These are phyloP conservation scores for Phytophthora colocasiae DNA, from an alignment of 352 stramenopile species.

Conservation along the genomic window DNA sequence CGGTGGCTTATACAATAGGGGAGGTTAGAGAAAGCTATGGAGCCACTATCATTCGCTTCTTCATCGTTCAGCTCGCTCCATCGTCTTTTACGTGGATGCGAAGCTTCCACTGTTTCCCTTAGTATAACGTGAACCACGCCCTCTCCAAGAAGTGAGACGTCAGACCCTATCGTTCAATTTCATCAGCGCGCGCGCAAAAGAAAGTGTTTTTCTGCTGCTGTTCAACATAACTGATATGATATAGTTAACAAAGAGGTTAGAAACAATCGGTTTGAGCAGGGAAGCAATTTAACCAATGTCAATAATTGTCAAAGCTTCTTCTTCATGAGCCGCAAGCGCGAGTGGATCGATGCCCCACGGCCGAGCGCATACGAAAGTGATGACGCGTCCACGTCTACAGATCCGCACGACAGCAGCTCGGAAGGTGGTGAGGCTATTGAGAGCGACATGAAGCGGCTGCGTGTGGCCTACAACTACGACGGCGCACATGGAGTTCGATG, in stretches of 20 bases:
- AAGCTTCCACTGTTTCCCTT: too few species aligned
- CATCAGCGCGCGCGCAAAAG: too few species aligned
- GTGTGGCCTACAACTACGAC: conserved; percentile 70
- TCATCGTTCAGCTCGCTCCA: background rate
- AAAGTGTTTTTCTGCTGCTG: too few species aligned
- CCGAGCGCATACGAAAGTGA: conserved; percentile 27
- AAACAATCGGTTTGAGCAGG: too few species aligned
- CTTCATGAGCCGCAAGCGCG: conserved; percentile 28
- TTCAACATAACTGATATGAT: too few species aligned
- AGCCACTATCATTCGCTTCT: background rate
- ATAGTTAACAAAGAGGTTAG: too few species aligned
- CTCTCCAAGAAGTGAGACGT: too few species aligned
- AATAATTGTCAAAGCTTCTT: too few species aligned
- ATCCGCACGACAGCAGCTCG: conserved; percentile 22
- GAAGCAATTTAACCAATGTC: too few species aligned
- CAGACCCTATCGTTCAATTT: conserved; percentile 26
- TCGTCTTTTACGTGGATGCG: background rate
- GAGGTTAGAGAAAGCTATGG: background rate
- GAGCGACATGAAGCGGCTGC: conserved; percentile 78
- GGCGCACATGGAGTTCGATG: conserved; percentile 38
- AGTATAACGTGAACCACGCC: too few species aligned
- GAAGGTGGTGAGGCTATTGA: conserved; percentile 58
- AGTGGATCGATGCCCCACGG: conserved; percentile 17
- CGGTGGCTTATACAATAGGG: background rate
- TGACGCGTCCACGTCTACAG: conserved; percentile 26